phyloP scores from a whole-genome alignment of 164 flowering plant genomes.

The Tinospora cordifolia region DNA sequence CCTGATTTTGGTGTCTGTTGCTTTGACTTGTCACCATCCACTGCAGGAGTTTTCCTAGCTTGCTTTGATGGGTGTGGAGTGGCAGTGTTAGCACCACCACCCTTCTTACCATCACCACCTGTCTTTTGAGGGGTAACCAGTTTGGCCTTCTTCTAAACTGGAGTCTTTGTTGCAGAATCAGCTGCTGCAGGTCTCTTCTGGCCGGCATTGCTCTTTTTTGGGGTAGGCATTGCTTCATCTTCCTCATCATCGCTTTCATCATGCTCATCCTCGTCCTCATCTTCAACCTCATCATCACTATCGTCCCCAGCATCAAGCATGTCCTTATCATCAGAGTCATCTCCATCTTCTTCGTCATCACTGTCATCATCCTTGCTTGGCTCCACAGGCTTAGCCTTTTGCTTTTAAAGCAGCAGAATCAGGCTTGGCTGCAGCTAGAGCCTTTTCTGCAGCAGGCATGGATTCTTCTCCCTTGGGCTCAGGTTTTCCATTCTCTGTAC shows the following conservation, averaged over 20 bases:
- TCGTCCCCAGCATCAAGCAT: constrained; percentile 16
- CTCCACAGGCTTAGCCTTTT: constrained; percentile 25
- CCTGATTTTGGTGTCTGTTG: constrained; percentile 50
- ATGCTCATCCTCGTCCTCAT: constrained; percentile 20
- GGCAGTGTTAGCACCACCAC: constrained; percentile 48
- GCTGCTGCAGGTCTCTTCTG: constrained; percentile 58
- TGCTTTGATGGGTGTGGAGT: constrained; percentile 70
- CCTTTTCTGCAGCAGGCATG: too few species aligned
- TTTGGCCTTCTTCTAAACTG: constrained; percentile 60
- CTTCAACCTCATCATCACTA: constrained; percentile 25
- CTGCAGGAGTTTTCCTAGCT: constrained; percentile 39
- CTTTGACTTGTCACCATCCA: too few species aligned
- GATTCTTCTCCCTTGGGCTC: constrained; percentile 29
- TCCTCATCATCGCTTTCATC: constrained; percentile 40
- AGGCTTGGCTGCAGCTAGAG: constrained; percentile 17
- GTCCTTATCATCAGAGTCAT: constrained; percentile 27
- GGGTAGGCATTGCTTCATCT: too few species aligned
- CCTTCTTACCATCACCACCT: constrained; percentile 56
- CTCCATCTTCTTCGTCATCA: constrained; percentile 26
- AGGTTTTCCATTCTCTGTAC: constrained; percentile 32
- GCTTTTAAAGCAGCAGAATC: constrained; percentile 19
- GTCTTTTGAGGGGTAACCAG: constrained; percentile 56
- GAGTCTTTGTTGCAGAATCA: constrained; percentile 40
- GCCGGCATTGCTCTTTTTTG: too few species aligned
- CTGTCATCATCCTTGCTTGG: constrained; percentile 22